Evolutionary conservation across 768 basidiomycete species (phyloP).

Genomic region (Pleurotus tuoliensis): DNA sequence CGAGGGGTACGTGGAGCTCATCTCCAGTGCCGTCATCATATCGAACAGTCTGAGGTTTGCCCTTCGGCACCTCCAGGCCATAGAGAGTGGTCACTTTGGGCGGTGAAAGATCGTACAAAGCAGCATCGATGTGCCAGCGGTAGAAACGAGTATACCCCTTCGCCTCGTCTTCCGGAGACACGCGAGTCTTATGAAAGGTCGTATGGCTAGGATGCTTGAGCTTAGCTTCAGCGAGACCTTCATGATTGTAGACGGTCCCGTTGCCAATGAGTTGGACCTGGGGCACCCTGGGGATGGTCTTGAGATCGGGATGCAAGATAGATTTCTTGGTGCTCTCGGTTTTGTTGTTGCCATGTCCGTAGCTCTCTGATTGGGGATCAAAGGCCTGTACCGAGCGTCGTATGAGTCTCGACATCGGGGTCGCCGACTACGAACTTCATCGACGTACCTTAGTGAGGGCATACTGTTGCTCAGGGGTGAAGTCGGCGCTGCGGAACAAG

Average conservation of each 20-base stretch:
- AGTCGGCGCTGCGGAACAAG: slow-evolving; percentile 64
- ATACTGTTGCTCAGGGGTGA: slow-evolving; percentile 83
- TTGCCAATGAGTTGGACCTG: slow-evolving; percentile 94
- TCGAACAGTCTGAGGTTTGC: slow-evolving; percentile 56
- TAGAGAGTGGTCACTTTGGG: slow-evolving; percentile 87
- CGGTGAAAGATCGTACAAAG: slow-evolving; percentile 70
- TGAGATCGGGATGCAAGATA: slow-evolving; percentile 85
- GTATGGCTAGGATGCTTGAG: slow-evolving; percentile 86
- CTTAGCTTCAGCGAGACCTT: slow-evolving; percentile 71
- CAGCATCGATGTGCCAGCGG: slow-evolving; percentile 92
- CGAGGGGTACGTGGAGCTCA: slow-evolving; percentile 76
- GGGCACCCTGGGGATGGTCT: slow-evolving; percentile 83
- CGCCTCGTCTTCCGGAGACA: slow-evolving; percentile 71
- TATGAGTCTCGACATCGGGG: neutral
- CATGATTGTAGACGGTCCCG: slow-evolving; percentile 74
- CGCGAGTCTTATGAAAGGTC: slow-evolving; percentile 79
- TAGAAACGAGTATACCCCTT: slow-evolving; percentile 85
- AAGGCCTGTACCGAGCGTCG: slow-evolving; percentile 55
- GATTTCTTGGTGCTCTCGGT: slow-evolving; percentile 70
- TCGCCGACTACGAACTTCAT: neutral
- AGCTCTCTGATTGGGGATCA: slow-evolving; percentile 56
- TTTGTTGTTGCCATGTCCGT: slow-evolving; percentile 90
- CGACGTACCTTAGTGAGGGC: slow-evolving; percentile 70
- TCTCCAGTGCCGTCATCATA: slow-evolving; percentile 90
- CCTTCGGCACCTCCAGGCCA: slow-evolving; percentile 68